Evolutionary conservation across 805 yeast species (phyloP), one percentile per base, ranked within the genome.

Genomic region (Yarrowia bubula): DNA sequence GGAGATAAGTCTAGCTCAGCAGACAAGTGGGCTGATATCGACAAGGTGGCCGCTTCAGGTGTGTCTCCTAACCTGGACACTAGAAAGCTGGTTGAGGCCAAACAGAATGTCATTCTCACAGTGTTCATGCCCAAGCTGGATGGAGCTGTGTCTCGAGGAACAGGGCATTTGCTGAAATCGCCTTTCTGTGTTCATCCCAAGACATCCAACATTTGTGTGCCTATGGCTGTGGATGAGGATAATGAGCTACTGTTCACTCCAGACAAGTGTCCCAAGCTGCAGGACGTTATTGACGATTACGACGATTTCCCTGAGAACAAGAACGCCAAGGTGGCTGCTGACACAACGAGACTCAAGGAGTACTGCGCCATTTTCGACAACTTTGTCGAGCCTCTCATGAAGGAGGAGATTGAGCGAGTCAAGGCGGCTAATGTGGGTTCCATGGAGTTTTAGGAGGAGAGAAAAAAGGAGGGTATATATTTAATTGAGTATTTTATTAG

Each of bases 151-250:
- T 89, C 98, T 8, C 83, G 87, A 69, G 95, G 89, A 74, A 81
- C 92, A 72, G 90, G 87, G 77, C 99, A 95, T 79, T 86, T 95
- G 76, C 82, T 95, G 71, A 95, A 95, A 74, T 89, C 98, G 1
- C 99, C 99, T 15, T 95, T 95, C 75, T 93, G 98, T 78, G 86
- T 95, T 47, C 99, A 95, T 75, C 99, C 99, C 1, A 87, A 91
- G 1, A 95, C 99, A 0, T 97, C 97, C 8, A 88, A 90, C 71
- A 89, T 95, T 3, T 95, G 98, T 83, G 97, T 95, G 8, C 97
- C 98, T 0, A 73, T 82, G 51, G 77, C 75, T 62, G 67, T 75
- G 0, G 47, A 55, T 7, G 72, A 68, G 4, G 72, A 77, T 18
- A 72, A 70, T 15, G 85, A 85, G 4, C 51, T 58, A 17, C 43